Evolutionary conservation across 805 yeast species (phyloP), one percentile per base, ranked within the genome.

Genomic region (Saturnispora kantuleensis): DNA sequence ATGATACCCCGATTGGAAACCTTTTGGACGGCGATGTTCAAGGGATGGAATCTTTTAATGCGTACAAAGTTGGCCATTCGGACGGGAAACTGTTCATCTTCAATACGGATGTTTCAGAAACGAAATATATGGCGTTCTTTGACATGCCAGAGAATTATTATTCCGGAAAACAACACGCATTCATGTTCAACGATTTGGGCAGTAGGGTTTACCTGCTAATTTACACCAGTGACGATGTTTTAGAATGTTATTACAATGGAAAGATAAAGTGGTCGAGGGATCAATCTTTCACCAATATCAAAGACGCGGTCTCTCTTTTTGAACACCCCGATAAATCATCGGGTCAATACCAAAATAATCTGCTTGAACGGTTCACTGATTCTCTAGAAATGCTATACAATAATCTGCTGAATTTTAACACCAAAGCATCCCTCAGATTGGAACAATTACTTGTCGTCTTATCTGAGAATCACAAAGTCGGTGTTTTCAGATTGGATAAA

Each of bases 391-490:
- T 34, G 12, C 12, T 38, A 16, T 38, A 30, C 17, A 28, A 38
- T 9, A 38, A 15, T 15, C 8, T 38, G 26, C 3, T 5, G 26
- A 21, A 21, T 10, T 29, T 13, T 43, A 39, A 47, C 32, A 49
- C n/a, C 44, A 59, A 49, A 21, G 42, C 46, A 11, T 66, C 60
- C 28, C 76, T 76, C 60, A 81, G 81, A 1, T 66, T 71, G 31
- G 54, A 60, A 7, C 75, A 76, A 46, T 55, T 57, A 5, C 48
- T 76, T 26, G 56, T 75, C 2, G 64, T 66, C 1, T 64, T 70
- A 2, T 68, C 76, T 0, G 52, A 56, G 10, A 56, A 56, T 38
- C 72, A 73, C 5, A 64, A 63, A 38, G 41, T 79, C 1, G 57
- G 69, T 9, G 76, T 74, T 1, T 55, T 75, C 13, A 66, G 71